phyloP scores from a whole-genome alignment of 2,329 filamentous ascomycete species.

The Epicoccum sorghinum region DNA sequence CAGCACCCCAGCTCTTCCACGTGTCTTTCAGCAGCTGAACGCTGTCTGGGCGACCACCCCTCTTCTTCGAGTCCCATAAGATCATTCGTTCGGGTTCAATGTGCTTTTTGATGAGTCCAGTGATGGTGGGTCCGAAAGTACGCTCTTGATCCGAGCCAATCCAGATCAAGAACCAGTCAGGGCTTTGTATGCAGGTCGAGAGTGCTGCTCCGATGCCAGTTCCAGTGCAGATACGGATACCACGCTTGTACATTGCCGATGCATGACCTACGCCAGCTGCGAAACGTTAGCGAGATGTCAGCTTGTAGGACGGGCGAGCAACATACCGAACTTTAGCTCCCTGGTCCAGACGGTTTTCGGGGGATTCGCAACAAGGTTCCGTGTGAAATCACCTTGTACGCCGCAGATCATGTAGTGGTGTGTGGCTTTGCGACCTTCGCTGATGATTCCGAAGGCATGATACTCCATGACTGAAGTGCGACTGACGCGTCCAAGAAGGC shows the following conservation, averaged over 20 bases:
- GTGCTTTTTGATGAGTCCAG: conserved; percentile 39
- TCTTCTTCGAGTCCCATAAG: conserved; percentile 45
- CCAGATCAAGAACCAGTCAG: conserved; percentile 47
- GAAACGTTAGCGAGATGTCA: conserved; percentile 17
- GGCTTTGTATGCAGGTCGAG: conserved; percentile 44
- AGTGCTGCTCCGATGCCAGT: conserved; percentile 45
- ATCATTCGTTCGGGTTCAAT: conserved; percentile 47
- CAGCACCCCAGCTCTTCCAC: conserved; percentile 41
- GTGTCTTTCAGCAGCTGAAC: conserved; percentile 43
- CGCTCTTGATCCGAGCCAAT: conserved; percentile 45
- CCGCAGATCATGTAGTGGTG: conserved; percentile 47
- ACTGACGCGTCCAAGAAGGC: conserved; percentile 42
- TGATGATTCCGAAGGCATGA: conserved; percentile 47
- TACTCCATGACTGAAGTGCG: conserved; percentile 48
- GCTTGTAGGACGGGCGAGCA: background rate
- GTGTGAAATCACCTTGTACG: conserved; percentile 47
- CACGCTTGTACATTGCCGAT: conserved; percentile 45
- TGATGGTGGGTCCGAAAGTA: conserved; percentile 44
- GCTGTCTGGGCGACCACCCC: conserved; percentile 41
- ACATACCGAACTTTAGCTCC: conserved; percentile 45
- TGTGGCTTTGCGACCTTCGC: conserved; percentile 36
- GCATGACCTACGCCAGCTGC: conserved; percentile 43
- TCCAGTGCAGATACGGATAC: conserved; percentile 45
- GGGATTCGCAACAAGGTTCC: conserved; percentile 38
- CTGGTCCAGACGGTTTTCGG: conserved; percentile 44